These are phyloP conservation scores for Rhodotorula sp. DNA, from an alignment of 1,284 basidiomycete genomes.

Conservation along the genomic window DNA sequence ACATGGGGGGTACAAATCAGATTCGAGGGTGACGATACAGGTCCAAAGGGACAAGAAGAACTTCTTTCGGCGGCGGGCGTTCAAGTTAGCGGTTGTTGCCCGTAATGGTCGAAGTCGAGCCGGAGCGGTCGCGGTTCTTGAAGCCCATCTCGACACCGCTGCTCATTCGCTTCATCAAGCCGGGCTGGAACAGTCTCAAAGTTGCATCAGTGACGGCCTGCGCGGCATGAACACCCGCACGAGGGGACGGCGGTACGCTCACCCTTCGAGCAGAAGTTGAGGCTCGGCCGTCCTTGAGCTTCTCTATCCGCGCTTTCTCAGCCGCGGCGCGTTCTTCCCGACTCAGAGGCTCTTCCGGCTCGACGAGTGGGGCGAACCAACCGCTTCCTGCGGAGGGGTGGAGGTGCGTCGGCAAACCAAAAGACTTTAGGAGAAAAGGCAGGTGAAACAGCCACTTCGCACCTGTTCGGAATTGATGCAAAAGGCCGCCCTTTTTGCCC, in stretches of 20 bases:
- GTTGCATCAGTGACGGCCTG: neutral
- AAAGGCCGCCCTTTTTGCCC: neutral
- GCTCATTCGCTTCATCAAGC: slow-evolving; percentile 31
- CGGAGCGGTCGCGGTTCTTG: neutral
- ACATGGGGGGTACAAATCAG: too few relatives aligned
- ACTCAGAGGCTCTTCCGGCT: slow-evolving; percentile 10
- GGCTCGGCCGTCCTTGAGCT: slow-evolving; percentile 21
- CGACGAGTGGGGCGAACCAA: slow-evolving; percentile 38
- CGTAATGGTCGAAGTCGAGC: neutral
- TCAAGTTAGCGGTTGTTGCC: neutral
- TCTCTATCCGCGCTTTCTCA: slow-evolving; percentile 28
- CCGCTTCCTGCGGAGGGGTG: slow-evolving; percentile 18
- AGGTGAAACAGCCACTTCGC: neutral
- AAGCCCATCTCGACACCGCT: slow-evolving; percentile 30
- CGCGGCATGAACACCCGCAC: too few relatives aligned
- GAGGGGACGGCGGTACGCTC: neutral
- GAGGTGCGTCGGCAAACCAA: too few relatives aligned
- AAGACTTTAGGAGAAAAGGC: neutral
- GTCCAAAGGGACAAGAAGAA: too few relatives aligned
- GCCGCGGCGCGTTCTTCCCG: slow-evolving; percentile 14
- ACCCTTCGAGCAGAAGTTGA: slow-evolving; percentile 1
- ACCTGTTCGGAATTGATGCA: slow-evolving; percentile 29
- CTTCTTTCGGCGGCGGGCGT: too few relatives aligned
- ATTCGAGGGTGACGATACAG: too few relatives aligned
- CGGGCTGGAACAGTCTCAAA: neutral